Evolutionary conservation across 139 green algal genomes (phyloP), one percentile per base, ranked within the genome.

Genomic region (Chlamydomonas sp.): DNA sequence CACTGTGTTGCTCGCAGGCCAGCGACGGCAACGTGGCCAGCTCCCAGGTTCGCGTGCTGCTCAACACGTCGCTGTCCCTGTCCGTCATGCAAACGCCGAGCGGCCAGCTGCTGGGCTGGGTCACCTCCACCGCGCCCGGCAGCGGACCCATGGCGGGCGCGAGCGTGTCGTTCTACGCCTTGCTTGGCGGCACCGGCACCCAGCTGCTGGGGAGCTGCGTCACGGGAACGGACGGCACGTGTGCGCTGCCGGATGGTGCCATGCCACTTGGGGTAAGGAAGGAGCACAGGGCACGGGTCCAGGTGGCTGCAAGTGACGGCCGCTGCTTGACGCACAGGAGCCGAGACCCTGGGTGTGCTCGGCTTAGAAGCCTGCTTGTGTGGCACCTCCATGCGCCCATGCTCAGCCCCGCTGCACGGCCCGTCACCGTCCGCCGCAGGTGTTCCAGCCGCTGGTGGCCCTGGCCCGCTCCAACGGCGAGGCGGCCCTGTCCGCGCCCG

Each of bases 21-120:
- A 15, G 10, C 10, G 67, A 12, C 68, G 15, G 1, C 2, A 5
- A 1, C 9, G 17, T 17, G 17, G 68, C 68, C 68, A n/a, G 16
- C 68, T 16, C 68, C 15, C 7, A 75, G 17, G 7, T 49, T 16
- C 69, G 49, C 7, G 69, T 75, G 6, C 69, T 75, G 2, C 69
- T 75, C 69, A 75, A 49, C 69, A 57, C 9, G 17, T 20, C 9
- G 17, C 69, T 75, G 1, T 31, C 18, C 9, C 69, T 49, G 69
- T 49, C 60, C 59, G 59, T 86, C 2, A 3, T 86, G 9, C 80
- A 64, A 59, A 1, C 58, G 17, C 68, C 78, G 0, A 85, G 68
- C 63, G 80, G 68, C 17, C 78, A 68, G 80, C 31, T 85, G 58
- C 59, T 68, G 49, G 80, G 78, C 59, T n/a, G 75, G 31, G 31